Base-by-base conservation (phyloP, 768 basidiomycete species). In the Rickenella mellea region DNA sequence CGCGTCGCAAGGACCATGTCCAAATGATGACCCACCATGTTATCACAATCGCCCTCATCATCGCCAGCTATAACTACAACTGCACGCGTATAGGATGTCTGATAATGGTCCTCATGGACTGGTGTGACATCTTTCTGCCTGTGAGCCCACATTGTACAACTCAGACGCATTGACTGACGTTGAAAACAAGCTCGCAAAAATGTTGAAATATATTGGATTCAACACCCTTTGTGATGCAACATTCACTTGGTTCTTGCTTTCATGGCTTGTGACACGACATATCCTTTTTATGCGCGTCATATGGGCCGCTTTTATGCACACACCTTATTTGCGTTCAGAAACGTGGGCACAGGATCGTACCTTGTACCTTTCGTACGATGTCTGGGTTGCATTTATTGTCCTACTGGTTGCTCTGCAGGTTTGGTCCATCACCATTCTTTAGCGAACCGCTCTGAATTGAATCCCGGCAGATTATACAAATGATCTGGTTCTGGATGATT, bases 1-100 rank as follows among this genome's bases (percentile, higher is more conserved):
- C 81, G 28, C 75, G 80, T 42, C 71, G 96, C 43, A 91, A 89
- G 58, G 96, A 99, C 61, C 90, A 97, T 61, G 67, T 69, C 52
- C 94, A 97, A 63, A 97, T 97, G 94, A 85, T 97, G 75, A 67
- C 80, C 20, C 96, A 99, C 66, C 96, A 99, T 58, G 57, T 94
- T 51, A 83, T 98, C 50, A 94, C 92, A 10, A 73, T 92, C 46
- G 55, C 70, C 38, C 75, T 99, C 47, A 78, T 97, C 64, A 61
- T 69, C 26, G 54, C 68, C 29, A 91, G 87, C 60, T 98, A 96
- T 63, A 71, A 71, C 46, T 76, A 71, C 57, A 83, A 92, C 62
- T 83, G 80, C 57, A 94, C 89, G 7, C 83, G 92, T 33, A 74
- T 93, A 32, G 96, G 96, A 12, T 88, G 83, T 51, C 66, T 91